Base-by-base conservation (phyloP, 495 filamentous ascomycete species). In the Aspergillus indologenus region DNA sequence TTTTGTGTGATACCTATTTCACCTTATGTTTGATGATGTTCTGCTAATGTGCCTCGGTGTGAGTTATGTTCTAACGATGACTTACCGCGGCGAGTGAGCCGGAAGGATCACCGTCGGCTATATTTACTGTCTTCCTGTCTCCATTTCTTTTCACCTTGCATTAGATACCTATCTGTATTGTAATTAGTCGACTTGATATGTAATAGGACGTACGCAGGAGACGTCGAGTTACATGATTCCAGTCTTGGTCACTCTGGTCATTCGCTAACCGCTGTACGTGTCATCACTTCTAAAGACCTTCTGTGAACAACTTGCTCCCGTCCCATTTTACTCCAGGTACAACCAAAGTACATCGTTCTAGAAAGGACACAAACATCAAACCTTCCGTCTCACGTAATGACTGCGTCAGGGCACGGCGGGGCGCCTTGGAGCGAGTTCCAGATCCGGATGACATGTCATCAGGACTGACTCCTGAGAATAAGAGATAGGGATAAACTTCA, bases 141-240 rank as follows among this genome's bases (percentile, higher is more conserved):
- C 44, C 47, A 62, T 56, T 56, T 49, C 45, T 59, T 29, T 60
- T 52, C 62, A 64, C 34, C 34, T 40, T 40, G 34, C 34, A 64
- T 65, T 68, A 74, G 73, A 76, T 77, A 77, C 71, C 74, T 77
- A 70, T 69, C 63, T 65, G 62, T 58, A 55, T 67, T 73, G 70
- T 75, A 75, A 57, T 65, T 71, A 71, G 54, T 63, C 44, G 48
- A 45, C 49, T 57, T 43, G 24, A 47, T 54, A 29, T 43, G 49
- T 24, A 40, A 46, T 54, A 51, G 47, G 1, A 24, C 7, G 5
- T 23, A 24, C 31, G 15, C 24, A 51, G 24, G 48, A 51, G n/a
- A 40, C 12, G 6, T 11, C 34, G 5, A 7, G 34, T 40, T 11
- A 15, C 34, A 40, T 40, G 34, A 11, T 14, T 15, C 34, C 12